phyloP scores from a whole-genome alignment of 2,329 filamentous ascomycete species.

The Fusarium concolor region DNA sequence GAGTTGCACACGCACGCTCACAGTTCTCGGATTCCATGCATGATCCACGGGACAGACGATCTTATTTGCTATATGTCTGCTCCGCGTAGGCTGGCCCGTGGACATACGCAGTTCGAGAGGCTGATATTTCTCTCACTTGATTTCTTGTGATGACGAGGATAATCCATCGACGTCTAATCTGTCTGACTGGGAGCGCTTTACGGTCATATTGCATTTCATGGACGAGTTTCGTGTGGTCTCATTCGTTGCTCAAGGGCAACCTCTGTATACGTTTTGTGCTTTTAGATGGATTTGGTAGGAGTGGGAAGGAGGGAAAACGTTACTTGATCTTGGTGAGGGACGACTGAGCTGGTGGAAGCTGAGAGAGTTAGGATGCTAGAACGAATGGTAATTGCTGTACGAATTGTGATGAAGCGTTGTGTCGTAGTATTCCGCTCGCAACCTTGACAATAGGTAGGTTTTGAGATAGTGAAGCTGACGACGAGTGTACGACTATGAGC shows the following conservation, averaged over 20 bases:
- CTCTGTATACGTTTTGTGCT: slow-evolving; percentile 42
- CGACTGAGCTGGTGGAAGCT: slow-evolving; percentile 11
- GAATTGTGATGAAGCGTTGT: slow-evolving; percentile 2
- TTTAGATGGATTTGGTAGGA: slow-evolving; percentile 17
- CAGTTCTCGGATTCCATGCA: slow-evolving; percentile 40
- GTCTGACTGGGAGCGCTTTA: slow-evolving; percentile 34
- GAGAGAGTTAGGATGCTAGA: slow-evolving; percentile 25
- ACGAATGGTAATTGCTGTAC: slow-evolving; percentile 30
- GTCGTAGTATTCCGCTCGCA: background rate
- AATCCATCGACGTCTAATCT: slow-evolving; percentile 29
- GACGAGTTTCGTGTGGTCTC: slow-evolving; percentile 32
- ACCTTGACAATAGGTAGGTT: background rate
- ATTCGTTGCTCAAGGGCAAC: slow-evolving; percentile 35
- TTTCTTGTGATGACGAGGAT: slow-evolving; percentile 38
- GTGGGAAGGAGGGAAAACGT: slow-evolving; percentile 10
- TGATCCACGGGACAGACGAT: slow-evolving; percentile 38
- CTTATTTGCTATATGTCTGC: slow-evolving; percentile 28
- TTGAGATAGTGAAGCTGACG: background rate
- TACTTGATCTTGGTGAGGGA: slow-evolving; percentile 24
- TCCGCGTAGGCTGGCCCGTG: slow-evolving; percentile 42
- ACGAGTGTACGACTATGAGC: background rate
- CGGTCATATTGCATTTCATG: slow-evolving; percentile 33
- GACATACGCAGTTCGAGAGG: slow-evolving; percentile 35
- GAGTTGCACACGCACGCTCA: slow-evolving; percentile 37
- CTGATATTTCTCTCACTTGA: slow-evolving; percentile 32